Percentiles rank a stretch among this genome's conserved stretches.
phyloP scores from a whole-genome alignment of 768 basidiomycete species.

The Nidularia sp. region DNA sequence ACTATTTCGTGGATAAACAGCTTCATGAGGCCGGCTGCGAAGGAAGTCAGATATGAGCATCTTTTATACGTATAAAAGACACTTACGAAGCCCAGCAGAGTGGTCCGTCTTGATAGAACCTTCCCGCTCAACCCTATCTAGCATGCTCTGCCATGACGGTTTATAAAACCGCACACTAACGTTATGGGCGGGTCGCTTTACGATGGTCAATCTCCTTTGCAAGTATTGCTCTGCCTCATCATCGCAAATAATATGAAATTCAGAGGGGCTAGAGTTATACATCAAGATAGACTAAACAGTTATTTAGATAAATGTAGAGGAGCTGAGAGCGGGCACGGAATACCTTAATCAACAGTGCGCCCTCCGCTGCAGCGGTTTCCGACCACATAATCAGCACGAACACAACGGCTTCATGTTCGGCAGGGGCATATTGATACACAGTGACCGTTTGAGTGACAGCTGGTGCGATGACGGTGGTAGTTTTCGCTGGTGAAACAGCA shows the following conservation, averaged over 20 bases:
- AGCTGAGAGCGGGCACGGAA: background rate
- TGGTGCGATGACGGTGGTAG: background rate
- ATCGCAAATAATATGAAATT: constrained; percentile 43
- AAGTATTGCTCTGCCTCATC: constrained; percentile 33
- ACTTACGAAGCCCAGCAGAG: constrained; percentile 44
- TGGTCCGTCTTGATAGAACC: constrained; percentile 41
- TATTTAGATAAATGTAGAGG: background rate
- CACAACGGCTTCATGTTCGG: constrained; percentile 24
- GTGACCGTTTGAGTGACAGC: background rate
- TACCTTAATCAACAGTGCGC: constrained; percentile 39
- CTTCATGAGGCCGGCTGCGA: constrained; percentile 47
- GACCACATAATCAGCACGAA: constrained; percentile 43
- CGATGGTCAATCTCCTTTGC: constrained; percentile 29
- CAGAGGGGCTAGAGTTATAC: constrained; percentile 31
- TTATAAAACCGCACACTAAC: constrained; percentile 38
- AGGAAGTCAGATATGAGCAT: no score
- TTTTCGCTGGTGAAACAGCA: background rate
- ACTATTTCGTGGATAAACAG: constrained; percentile 49
- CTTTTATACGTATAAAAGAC: background rate
- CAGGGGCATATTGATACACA: constrained; percentile 1
- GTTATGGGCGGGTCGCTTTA: constrained; percentile 30
- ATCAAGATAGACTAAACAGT: constrained; percentile 29
- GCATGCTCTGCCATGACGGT: constrained; percentile 34
- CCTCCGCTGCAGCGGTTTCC: constrained; percentile 34
- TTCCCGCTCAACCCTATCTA: constrained; percentile 39